Evolutionary conservation across 2,329 filamentous ascomycete species (phyloP).

Genomic region (Pseudovirgaria hyperparasitica): DNA sequence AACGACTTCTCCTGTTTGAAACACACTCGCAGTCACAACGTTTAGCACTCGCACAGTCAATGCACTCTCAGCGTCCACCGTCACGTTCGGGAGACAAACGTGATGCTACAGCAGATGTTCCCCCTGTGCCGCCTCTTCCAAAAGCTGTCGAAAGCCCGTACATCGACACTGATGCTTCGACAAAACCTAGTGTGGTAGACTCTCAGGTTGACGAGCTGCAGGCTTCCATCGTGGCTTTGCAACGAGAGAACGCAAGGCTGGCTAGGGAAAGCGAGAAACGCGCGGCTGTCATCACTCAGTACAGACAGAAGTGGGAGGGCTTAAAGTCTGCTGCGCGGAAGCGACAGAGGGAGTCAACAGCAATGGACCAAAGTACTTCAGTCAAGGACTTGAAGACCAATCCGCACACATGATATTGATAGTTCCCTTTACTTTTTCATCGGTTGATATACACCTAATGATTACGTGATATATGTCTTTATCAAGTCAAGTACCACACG

Average conservation of each 20-base stretch:
- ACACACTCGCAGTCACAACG: conserved; percentile 80
- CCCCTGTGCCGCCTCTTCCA: conserved; percentile 10
- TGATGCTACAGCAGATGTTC: conserved; percentile 11
- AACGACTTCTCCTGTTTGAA: conserved; percentile 85
- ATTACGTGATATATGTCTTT: no score
- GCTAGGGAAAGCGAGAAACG: conserved; percentile 50
- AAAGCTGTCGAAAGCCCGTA: conserved; percentile 1
- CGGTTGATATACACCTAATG: no score
- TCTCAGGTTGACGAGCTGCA: conserved; percentile 41
- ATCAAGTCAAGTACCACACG: no score
- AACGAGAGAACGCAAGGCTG: conserved; percentile 47
- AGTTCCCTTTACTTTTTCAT: no score
- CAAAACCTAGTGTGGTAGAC: conserved; percentile 13
- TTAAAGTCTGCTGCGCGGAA: conserved; percentile 49
- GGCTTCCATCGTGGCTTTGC: conserved; percentile 48
- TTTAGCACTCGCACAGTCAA: conserved; percentile 75
- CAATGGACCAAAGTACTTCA: no score
- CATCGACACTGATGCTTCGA: conserved; percentile 15
- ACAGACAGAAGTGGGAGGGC: conserved; percentile 55
- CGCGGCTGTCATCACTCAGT: conserved; percentile 39
- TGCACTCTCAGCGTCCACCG: conserved; percentile 21
- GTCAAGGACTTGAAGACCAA: no score
- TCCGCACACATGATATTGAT: no score
- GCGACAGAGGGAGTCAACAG: conserved; percentile 20
- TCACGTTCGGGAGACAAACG: conserved; percentile 10